Conservation (phyloP, 108 stramenopile genomes). For the Cyclotella kingstonii region DNA sequence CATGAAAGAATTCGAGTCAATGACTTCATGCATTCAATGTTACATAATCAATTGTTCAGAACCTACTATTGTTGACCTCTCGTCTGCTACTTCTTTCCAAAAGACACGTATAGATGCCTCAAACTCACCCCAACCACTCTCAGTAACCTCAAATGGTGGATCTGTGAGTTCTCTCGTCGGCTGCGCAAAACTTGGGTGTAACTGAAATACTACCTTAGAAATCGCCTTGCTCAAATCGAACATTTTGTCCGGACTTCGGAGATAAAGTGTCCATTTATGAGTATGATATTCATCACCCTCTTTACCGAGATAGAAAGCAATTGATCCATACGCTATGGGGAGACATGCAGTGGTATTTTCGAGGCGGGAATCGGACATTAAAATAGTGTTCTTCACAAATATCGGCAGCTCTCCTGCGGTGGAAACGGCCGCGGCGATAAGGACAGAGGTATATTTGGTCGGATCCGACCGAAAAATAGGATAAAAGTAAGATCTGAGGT, state of each 20-base stretch:
- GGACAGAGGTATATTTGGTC: too few species aligned
- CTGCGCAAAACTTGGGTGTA: slow-evolving; percentile 93
- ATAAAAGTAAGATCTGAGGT: too few species aligned
- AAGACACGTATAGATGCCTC: slow-evolving; percentile 91
- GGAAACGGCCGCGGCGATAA: too few species aligned
- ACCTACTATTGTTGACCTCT: slow-evolving; percentile 38
- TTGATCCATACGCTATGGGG: slow-evolving; percentile 91
- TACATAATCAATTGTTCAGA: not conserved
- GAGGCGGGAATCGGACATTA: too few species aligned
- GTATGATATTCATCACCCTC: slow-evolving; percentile 46
- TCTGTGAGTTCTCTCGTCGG: slow-evolving; percentile 77
- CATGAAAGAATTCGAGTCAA: not conserved
- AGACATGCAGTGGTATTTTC: slow-evolving; percentile 75
- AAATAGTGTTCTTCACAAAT: too few species aligned
- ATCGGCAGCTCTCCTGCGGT: too few species aligned
- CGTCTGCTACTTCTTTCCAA: slow-evolving; percentile 86
- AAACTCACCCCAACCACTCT: slow-evolving; percentile 99
- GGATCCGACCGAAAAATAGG: too few species aligned
- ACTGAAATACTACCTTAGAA: slow-evolving; percentile 92
- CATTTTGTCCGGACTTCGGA: slow-evolving; percentile 10
- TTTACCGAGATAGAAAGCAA: slow-evolving; percentile 89
- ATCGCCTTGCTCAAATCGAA: slow-evolving; percentile 77
- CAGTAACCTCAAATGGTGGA: slow-evolving; percentile 91
- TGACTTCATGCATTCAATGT: not conserved
- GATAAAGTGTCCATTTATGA: slow-evolving; percentile 17